A percentile compares a stretch with the other conserved stretches of the same genome.
Conservation (phyloP, 225 moss, liverwort and hornwort genomes). For the Physcomitrellopsis africana region DNA sequence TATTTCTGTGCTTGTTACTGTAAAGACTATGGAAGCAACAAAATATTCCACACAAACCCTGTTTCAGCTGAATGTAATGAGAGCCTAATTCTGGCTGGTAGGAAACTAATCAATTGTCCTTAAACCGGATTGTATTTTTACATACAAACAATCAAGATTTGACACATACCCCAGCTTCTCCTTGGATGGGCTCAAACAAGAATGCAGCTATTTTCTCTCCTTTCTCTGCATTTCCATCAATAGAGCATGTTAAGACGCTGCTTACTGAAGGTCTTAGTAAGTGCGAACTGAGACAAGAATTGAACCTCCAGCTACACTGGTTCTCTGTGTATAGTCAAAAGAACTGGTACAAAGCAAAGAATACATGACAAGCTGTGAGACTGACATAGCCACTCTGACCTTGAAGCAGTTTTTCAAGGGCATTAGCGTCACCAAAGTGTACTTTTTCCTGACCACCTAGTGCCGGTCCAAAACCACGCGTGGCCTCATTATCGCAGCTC, state of each 20-base stretch:
- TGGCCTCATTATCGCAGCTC: slow-evolving; percentile 99
- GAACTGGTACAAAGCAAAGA: background rate
- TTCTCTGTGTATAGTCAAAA: background rate
- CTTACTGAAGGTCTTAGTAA: background rate
- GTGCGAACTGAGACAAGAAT: background rate
- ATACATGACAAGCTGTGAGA: background rate
- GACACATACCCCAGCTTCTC: slow-evolving; percentile 90
- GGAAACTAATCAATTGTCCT: background rate
- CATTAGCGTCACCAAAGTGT: slow-evolving; percentile 87
- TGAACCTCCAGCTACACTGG: background rate
- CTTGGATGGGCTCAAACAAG: slow-evolving; percentile 96
- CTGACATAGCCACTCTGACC: slow-evolving; percentile 43
- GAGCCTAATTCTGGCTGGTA: background rate
- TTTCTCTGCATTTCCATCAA: slow-evolving; percentile 53
- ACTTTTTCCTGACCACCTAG: slow-evolving; percentile 80
- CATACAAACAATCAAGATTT: background rate
- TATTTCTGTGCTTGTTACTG: background rate
- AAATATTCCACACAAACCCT: no score
- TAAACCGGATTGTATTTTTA: background rate
- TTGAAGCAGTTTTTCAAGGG: slow-evolving; percentile 66
- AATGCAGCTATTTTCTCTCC: slow-evolving; percentile 89
- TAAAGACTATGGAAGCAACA: no score
- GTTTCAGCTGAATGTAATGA: no score
- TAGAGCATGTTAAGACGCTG: background rate
- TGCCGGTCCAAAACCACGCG: slow-evolving; percentile 88